Conservation (phyloP, 2,329 filamentous ascomycete genomes). For the Pseudopithomyces maydicus region DNA sequence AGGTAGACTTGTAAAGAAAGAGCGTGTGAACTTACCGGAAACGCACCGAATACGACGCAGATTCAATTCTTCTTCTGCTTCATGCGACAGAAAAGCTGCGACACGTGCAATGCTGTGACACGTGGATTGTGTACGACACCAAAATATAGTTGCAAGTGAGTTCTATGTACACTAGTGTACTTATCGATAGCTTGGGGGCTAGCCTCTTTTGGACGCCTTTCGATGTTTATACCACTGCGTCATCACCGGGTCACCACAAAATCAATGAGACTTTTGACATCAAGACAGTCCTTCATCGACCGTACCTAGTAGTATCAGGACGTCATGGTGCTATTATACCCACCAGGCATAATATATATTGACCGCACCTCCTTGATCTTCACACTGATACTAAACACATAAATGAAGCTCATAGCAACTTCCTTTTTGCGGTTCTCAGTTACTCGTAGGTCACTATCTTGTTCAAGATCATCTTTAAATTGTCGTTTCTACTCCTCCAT, state of each 20-base stretch:
- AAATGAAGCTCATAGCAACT: neutral
- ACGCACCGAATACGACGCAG: too few relatives aligned
- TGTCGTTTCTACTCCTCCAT: conserved; percentile 15
- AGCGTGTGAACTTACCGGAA: too few relatives aligned
- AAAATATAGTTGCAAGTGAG: neutral
- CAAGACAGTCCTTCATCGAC: neutral
- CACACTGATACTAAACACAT: neutral
- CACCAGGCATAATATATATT: neutral
- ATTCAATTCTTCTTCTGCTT: neutral
- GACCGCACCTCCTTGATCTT: neutral
- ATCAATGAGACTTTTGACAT: neutral
- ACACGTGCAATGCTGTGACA: too few relatives aligned
- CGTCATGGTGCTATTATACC: neutral
- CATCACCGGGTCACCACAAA: neutral
- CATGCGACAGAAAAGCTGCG: neutral
- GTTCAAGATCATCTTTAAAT: conserved; percentile 19
- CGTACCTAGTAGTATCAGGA: neutral
- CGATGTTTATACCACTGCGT: neutral
- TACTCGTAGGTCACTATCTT: conserved; percentile 1
- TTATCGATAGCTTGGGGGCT: neutral
- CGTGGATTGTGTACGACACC: too few relatives aligned
- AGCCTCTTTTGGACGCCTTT: neutral
- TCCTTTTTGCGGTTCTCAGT: conserved; percentile 12
- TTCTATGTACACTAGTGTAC: too few relatives aligned
- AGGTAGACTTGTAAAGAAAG: too few relatives aligned